Evolutionary conservation across 768 basidiomycete genomes (phyloP), one percentile per base, ranked within the genome.

Genomic region (Tulasnella sp.): DNA sequence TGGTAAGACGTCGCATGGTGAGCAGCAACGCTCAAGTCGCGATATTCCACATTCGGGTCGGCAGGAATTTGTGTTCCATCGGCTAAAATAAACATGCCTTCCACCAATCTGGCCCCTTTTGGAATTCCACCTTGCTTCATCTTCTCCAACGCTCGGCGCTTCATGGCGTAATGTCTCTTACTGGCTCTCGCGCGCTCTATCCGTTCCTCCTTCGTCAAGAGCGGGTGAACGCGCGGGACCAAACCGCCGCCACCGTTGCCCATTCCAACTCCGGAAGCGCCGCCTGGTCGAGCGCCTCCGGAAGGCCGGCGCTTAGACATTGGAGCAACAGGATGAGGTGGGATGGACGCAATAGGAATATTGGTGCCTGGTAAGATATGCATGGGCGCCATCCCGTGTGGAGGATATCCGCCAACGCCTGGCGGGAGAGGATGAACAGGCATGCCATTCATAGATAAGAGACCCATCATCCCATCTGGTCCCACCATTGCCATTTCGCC

Each of bases 71-170:
- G 79, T 7, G 79, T 80, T 48, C 79, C 79, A 54, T 80, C 79
- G 46, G 79, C 72, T 37, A 80, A 24, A 34, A 80, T 80, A 44
- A 80, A 80, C 22, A 80, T 46, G 20, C 79, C 79, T 7, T 80
- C 72, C 7, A 73, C 79, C 28, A 80, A 34, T 46, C 79, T 40
- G 8, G 79, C 79, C 5, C 79, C 79, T 34, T 80, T 80, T 24
- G 79, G 79, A 28, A 80, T 80, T 46, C 79, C 79, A 42, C 79
- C 79, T 37, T 80, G 79, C 58, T 80, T 80, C 79, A 80, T 80
- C 79, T 80, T 80, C 79, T 80, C 79, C 79, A 80, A 80, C 46
- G 79, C 79, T 31, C 79, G 28, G 18, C 79, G 72, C 72, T 80
- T 80, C 79, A 80, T 80, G 16, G 79, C 79, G 44, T 80, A 80